Evolutionary conservation across 1,284 basidiomycete genomes (phyloP).

Genomic region (Malassezia sp.): DNA sequence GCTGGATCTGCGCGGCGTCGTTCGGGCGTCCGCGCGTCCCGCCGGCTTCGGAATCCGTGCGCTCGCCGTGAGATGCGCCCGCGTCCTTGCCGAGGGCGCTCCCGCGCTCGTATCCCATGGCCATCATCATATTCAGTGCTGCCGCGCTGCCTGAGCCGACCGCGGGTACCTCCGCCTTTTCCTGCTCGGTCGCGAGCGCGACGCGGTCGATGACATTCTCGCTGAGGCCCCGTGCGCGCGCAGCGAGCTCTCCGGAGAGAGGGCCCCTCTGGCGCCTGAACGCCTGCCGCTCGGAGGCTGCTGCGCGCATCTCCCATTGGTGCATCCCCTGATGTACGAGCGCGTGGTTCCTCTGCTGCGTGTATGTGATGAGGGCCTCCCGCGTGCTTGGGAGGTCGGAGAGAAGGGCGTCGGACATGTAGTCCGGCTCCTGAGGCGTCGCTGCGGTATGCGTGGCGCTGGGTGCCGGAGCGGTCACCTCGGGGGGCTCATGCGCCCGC

Average conservation of each 20-base stretch:
- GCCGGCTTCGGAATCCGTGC: too few relatives aligned
- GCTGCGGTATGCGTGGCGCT: too few relatives aligned
- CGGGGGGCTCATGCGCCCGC: neutral
- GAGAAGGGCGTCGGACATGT: conserved; percentile 13
- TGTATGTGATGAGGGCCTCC: conserved; percentile 9
- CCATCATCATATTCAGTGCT: conserved; percentile 31
- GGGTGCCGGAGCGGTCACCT: neutral
- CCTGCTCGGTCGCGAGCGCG: neutral
- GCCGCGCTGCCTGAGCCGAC: conserved; percentile 6
- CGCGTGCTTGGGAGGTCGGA: neutral
- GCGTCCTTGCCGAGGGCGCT: conserved; percentile 19
- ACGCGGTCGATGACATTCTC: conserved; percentile 1
- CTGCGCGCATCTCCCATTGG: conserved; percentile 5
- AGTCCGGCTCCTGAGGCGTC: conserved; percentile 3
- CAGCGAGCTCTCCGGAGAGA: conserved; percentile 7
- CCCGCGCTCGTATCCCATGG: conserved; percentile 27
- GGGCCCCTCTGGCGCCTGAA: conserved; percentile 4
- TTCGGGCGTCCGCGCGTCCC: too few relatives aligned
- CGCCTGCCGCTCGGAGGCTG: conserved; percentile 4
- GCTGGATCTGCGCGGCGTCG: neutral
- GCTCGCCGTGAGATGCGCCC: neutral
- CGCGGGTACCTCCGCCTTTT: conserved; percentile 1
- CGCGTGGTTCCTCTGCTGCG: conserved; percentile 1
- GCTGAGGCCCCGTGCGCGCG: conserved; percentile 2
- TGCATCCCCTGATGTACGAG: conserved; percentile 1